phyloP scores from a whole-genome alignment of 2,329 filamentous ascomycete genomes.

The Hypoxylon sp. region DNA sequence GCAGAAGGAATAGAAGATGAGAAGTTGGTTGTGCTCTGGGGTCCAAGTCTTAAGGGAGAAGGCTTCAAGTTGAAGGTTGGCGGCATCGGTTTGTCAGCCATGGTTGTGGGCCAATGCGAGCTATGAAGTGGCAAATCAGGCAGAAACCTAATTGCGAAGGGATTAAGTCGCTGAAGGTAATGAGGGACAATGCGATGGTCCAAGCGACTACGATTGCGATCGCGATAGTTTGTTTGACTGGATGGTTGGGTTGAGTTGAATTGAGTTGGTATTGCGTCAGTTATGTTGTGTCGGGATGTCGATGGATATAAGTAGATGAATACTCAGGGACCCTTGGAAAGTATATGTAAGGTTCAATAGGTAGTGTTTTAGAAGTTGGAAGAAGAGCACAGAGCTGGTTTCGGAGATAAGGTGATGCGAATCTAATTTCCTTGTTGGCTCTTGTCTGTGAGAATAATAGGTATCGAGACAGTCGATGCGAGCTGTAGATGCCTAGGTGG shows the following conservation, averaged over 20 bases:
- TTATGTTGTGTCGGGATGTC: slow-evolving; percentile 12
- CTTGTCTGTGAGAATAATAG: too few species aligned
- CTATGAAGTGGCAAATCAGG: slow-evolving; percentile 43
- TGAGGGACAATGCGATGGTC: not conserved
- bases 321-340: too few species aligned
- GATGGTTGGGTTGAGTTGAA: slow-evolving; percentile 9
- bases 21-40: slow-evolving; percentile 20
- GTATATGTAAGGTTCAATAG: slow-evolving; percentile 14
- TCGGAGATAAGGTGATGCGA: slow-evolving; percentile 38
- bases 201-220: slow-evolving; percentile 27
- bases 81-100: slow-evolving; percentile 45
- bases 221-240: slow-evolving; percentile 1
- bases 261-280: slow-evolving; percentile 4
- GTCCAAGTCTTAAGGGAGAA: too few species aligned
- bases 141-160: slow-evolving; percentile 38
- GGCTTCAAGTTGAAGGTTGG: slow-evolving; percentile 32
- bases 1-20: slow-evolving; percentile 5
- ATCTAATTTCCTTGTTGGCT: slow-evolving; percentile 26
- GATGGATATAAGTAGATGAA: not conserved
- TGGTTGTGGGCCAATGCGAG: slow-evolving; percentile 29
- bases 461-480: too few species aligned
- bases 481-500: too few species aligned
- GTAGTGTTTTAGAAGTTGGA: slow-evolving; percentile 29
- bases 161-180: slow-evolving; percentile 39
- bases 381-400: slow-evolving; percentile 37